Base-by-base conservation (phyloP, 768 basidiomycete genomes). In the Rubroboletus satanas region DNA sequence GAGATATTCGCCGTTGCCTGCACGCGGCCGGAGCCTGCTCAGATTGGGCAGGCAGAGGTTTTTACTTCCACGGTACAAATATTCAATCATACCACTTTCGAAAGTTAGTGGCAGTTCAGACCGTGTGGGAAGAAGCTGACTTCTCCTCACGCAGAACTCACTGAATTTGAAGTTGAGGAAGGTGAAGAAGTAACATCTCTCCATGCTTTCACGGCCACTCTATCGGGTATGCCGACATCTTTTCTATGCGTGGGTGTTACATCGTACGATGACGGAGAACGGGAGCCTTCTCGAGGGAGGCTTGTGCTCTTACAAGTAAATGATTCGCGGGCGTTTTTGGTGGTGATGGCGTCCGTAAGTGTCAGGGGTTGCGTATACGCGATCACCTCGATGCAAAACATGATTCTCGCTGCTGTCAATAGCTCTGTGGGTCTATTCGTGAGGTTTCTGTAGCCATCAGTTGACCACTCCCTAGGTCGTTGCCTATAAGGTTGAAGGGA, bases 331-430 rank as follows among this genome's bases (percentile, higher is more conserved):
- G 56, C 63, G 28, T 66, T 59, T 49, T 49, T 61, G 49, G 57
- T 57, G 17, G 59, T 80, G 31, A 64, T 82, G 17, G 70, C 82
- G 0, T 75, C 80, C 15, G 58, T 67, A 2, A 67, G 76, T 1
- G 79, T 85, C 21, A 63, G 69, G 15, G 93, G 93, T 17, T 87
- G 85, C 61, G 84, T 91, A 1, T 92, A 86, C 65, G 78, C 84
- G 2, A 59, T 93, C 21, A 74, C 78, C 0, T 70, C 71, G 15
- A 67, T 82, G 7, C 69, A 77, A 46, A 78, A 76, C 32, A 71
- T 77, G 51, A 70, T 93, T 41, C 80, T 83, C 2, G 88, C 83
- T 8, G 85, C 89, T 0, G 79, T 92, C 41, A 91, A 93, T 63
- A 84, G 88, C 5, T 79, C 86, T 7, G 93, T 93, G 62, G 35